phyloP scores from a whole-genome alignment of 495 filamentous ascomycete genomes.

The Oidiodendron maius region DNA sequence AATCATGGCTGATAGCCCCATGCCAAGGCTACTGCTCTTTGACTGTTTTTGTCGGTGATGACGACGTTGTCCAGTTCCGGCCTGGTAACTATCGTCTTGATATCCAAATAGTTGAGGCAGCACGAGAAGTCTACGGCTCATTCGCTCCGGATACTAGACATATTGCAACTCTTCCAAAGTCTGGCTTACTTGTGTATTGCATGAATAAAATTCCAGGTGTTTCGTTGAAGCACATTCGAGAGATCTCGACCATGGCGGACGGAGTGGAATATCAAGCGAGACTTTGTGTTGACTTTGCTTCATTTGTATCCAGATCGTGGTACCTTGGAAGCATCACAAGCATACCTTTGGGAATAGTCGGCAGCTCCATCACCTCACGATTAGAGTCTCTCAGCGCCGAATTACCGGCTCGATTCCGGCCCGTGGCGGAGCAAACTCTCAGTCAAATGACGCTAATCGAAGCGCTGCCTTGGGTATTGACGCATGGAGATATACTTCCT shows the following conservation, averaged over 20 bases:
- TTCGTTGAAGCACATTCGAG: constrained; percentile 28
- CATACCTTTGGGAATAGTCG: constrained; percentile 24
- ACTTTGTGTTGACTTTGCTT: constrained; percentile 39
- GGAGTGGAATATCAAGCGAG: constrained; percentile 19
- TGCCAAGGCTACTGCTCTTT: constrained; percentile 49
- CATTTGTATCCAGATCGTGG: constrained; percentile 33
- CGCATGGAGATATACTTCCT: constrained; percentile 49
- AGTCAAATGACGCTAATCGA: constrained; percentile 30
- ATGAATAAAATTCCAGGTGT: constrained; percentile 37
- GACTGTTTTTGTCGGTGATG: constrained; percentile 33
- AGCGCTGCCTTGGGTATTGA: constrained; percentile 43
- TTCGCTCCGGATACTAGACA: constrained; percentile 32
- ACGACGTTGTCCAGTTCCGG: constrained; percentile 44
- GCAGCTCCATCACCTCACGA: constrained; percentile 29
- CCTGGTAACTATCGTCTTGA: constrained; percentile 36
- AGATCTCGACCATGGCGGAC: neutral
- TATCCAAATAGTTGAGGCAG: constrained; percentile 30
- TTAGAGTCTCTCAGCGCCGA: constrained; percentile 28
- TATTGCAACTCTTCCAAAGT: constrained; percentile 5
- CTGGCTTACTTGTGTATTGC: constrained; percentile 30
- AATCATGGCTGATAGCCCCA: constrained; percentile 21
- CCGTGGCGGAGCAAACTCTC: constrained; percentile 25
- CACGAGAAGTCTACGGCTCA: constrained; percentile 29
- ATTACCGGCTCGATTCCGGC: constrained; percentile 33
- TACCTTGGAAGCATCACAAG: constrained; percentile 12